A percentile compares a stretch with the other conserved stretches of the same genome.
Evolutionary conservation across 805 yeast genomes (phyloP).

Genomic region (Diddensiella santjacobensis): DNA sequence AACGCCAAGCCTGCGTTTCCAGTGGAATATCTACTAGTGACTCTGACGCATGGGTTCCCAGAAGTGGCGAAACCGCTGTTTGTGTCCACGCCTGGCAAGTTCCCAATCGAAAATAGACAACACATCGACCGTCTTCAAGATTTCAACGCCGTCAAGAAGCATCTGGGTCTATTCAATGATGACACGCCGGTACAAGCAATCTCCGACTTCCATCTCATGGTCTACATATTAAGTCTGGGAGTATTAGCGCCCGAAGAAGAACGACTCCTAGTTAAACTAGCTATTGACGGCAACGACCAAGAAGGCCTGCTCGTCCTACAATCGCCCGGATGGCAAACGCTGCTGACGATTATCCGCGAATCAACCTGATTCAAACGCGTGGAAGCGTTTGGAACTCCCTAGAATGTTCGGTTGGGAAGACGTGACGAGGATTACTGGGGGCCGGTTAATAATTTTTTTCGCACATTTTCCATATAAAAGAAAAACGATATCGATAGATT

Average conservation of each 20-base stretch:
- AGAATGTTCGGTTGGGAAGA: constrained; percentile 7
- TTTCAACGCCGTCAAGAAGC: constrained; percentile 43
- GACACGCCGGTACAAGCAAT: constrained; percentile 36
- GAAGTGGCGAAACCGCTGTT: constrained; percentile 52
- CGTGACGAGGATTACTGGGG: constrained; percentile 1
- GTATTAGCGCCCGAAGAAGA: constrained; percentile 58
- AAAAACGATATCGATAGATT: not conserved
- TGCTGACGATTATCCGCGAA: constrained; percentile 48
- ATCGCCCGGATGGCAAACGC: constrained; percentile 78
- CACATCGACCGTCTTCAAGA: constrained; percentile 73
- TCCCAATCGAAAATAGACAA: constrained; percentile 78
- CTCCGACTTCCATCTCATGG: constrained; percentile 75
- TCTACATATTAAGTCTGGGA: constrained; percentile 53
- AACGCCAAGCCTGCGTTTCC: constrained; percentile 92
- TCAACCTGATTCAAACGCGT: constrained; percentile 7
- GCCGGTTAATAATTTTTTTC: constrained; percentile 2
- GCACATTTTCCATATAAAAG: constrained; percentile 3
- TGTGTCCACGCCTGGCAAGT: constrained; percentile 36
- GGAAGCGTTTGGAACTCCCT: not conserved
- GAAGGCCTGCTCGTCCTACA: constrained; percentile 53
- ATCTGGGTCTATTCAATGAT: constrained; percentile 38
- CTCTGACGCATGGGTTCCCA: constrained; percentile 92
- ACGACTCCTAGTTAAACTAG: constrained; percentile 45
- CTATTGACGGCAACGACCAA: constrained; percentile 40
- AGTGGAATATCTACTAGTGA: constrained; percentile 81